These are phyloP conservation scores for Adansonia rubrostipa DNA, from an alignment of 441 rosid species.

Conservation along the genomic window DNA sequence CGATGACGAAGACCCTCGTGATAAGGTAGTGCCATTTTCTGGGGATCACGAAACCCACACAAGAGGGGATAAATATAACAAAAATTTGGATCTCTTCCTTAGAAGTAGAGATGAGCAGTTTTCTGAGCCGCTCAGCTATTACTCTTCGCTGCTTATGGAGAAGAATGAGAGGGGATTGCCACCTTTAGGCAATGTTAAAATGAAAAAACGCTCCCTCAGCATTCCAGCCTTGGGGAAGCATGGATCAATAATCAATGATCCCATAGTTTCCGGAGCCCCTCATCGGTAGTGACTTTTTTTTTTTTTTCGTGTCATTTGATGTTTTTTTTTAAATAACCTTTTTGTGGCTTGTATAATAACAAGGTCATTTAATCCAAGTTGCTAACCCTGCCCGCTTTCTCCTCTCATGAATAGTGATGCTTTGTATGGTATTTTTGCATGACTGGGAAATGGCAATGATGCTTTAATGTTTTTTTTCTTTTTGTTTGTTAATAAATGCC, in stretches of 20 bases:
- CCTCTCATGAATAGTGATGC: slow-evolving; percentile 6
- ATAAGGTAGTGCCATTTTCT: slow-evolving; percentile 37
- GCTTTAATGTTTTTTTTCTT: neutral
- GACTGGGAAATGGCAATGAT: slow-evolving; percentile 11
- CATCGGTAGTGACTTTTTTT: slow-evolving; percentile 34
- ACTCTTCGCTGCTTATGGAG: slow-evolving; percentile 44
- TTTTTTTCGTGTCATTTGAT: slow-evolving; percentile 17
- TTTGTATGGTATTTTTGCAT: slow-evolving; percentile 9
- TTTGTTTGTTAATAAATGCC: neutral
- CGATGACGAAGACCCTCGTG: slow-evolving; percentile 48
- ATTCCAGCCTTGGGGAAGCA: slow-evolving; percentile 69
- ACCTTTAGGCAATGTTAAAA: slow-evolving; percentile 41
- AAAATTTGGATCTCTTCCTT: slow-evolving; percentile 64
- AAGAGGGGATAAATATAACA: slow-evolving; percentile 55
- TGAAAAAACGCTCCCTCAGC: slow-evolving; percentile 69
- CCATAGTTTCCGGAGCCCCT: slow-evolving; percentile 55
- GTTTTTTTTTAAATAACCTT: neutral
- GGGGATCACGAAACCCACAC: slow-evolving; percentile 28
- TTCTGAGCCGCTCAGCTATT: slow-evolving; percentile 49
- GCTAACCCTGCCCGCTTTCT: neutral
- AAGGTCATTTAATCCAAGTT: neutral
- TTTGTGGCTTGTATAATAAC: neutral
- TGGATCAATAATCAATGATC: slow-evolving; percentile 43
- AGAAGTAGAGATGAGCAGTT: slow-evolving; percentile 44
- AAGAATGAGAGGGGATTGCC: slow-evolving; percentile 41